phyloP scores from a whole-genome alignment of 2,329 filamentous ascomycete genomes.

The Pestalotiopsis sp. region DNA sequence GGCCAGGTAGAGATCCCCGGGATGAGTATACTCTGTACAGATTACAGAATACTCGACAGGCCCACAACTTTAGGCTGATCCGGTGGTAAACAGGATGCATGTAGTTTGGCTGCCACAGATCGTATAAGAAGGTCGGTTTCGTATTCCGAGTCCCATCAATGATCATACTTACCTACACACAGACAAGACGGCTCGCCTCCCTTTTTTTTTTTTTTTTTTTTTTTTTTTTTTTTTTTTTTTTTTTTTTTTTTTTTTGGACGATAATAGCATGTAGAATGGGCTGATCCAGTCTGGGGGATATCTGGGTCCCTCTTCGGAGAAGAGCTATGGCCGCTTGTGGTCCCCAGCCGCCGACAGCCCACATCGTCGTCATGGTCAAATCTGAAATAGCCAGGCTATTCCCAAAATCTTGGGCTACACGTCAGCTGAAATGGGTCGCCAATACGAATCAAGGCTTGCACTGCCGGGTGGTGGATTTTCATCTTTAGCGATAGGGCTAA shows the following conservation, averaged over 20 bases:
- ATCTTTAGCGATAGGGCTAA: neutral
- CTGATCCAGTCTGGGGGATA: neutral
- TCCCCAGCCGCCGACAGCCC: neutral
- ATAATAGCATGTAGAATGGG: neutral
- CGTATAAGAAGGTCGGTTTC: too few species aligned
- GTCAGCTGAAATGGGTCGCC: constrained; percentile 9
- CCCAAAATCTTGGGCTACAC: constrained; percentile 6
- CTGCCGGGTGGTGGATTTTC: neutral
- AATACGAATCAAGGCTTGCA: constrained; percentile 2
- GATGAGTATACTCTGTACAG: too few species aligned
- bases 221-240: too few species aligned
- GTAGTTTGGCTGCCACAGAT: too few species aligned
- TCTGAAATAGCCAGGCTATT: constrained; percentile 6
- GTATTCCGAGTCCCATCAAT: neutral
- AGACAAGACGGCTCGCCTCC: neutral
- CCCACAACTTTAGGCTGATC: too few species aligned
- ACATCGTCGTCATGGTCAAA: constrained; percentile 11
- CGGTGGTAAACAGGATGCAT: too few species aligned
- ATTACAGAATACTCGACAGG: too few species aligned
- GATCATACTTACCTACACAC: neutral
- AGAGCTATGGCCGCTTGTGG: constrained; percentile 6
- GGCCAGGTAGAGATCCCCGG: too few species aligned
- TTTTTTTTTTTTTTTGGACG: too few species aligned
- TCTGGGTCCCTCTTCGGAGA: neutral
- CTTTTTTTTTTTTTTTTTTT: too few species aligned